phyloP scores from a whole-genome alignment of 768 basidiomycete species.

The Russula olivacea region DNA sequence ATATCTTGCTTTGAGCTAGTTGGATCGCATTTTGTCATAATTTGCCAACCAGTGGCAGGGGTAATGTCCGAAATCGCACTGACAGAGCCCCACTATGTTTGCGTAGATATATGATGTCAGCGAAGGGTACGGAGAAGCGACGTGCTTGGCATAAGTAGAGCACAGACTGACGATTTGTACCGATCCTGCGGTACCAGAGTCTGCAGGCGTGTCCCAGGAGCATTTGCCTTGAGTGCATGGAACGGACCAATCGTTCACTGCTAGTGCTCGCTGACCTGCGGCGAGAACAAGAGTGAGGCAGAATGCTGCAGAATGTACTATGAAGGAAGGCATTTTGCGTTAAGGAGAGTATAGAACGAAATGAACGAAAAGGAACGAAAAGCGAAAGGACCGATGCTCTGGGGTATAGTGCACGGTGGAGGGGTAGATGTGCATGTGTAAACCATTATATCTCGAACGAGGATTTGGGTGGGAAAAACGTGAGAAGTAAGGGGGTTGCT shows the following conservation, averaged over 20 bases:
- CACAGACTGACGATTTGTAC: constrained; percentile 14
- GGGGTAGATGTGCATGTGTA: no score
- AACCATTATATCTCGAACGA: no score
- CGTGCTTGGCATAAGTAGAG: neutral
- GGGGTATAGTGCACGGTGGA: neutral
- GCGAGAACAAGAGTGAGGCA: neutral
- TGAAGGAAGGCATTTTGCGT: neutral
- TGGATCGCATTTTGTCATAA: constrained; percentile 9
- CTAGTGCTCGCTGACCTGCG: neutral
- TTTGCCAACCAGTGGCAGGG: constrained; percentile 5
- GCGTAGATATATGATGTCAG: neutral
- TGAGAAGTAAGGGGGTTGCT: neutral
- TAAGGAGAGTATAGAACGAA: neutral
- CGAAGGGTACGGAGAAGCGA: neutral
- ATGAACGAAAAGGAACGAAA: no score
- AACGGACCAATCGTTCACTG: constrained; percentile 15
- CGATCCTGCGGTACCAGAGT: neutral
- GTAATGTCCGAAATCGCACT: constrained; percentile 21
- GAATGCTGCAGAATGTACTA: neutral
- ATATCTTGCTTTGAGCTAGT: neutral
- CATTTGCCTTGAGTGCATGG: constrained; percentile 15
- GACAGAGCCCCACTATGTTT: constrained; percentile 10
- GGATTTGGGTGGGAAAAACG: neutral
- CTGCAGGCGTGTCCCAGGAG: constrained; percentile 10
- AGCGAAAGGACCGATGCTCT: no score